A percentile compares a stretch with the other conserved stretches of the same genome.
phyloP scores from a whole-genome alignment of 352 stramenopile species.

The Pythium biforme region DNA sequence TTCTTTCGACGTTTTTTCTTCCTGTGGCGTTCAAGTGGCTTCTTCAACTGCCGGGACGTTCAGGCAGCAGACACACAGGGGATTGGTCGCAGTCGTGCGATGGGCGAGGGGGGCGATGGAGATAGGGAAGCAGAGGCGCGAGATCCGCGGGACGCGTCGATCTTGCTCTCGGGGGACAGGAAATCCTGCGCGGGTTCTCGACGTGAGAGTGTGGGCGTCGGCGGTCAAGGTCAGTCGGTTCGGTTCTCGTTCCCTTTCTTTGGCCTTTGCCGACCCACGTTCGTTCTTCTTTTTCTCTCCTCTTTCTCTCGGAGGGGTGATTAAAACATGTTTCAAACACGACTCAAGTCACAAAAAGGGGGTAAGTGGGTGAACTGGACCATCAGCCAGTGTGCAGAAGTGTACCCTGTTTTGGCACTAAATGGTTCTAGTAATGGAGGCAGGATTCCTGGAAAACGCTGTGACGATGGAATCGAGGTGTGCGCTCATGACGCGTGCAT shows the following conservation, averaged over 20 bases:
- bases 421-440: neutral
- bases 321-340: conserved; percentile 28
- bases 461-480: neutral
- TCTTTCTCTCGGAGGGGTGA: conserved; percentile 24
- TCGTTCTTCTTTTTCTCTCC: conserved; percentile 27
- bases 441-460: neutral
- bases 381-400: neutral
- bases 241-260: conserved; percentile 19
- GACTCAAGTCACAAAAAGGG: neutral
- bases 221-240: conserved; percentile 3
- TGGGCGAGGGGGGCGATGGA: neutral
- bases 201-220: conserved; percentile 10
- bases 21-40: neutral
- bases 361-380: neutral
- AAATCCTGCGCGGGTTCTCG: conserved; percentile 14
- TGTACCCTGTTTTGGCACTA: neutral
- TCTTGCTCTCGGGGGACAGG: neutral
- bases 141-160: neutral
- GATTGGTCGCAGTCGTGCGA: neutral
- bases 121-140: neutral
- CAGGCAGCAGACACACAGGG: neutral
- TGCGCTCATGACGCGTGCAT: neutral
- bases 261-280: conserved; percentile 12
- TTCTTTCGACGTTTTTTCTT: conserved; percentile 19
- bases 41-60: neutral